Conservation (phyloP, 2,329 filamentous ascomycete genomes). For the Trichoderma simmonsii region DNA sequence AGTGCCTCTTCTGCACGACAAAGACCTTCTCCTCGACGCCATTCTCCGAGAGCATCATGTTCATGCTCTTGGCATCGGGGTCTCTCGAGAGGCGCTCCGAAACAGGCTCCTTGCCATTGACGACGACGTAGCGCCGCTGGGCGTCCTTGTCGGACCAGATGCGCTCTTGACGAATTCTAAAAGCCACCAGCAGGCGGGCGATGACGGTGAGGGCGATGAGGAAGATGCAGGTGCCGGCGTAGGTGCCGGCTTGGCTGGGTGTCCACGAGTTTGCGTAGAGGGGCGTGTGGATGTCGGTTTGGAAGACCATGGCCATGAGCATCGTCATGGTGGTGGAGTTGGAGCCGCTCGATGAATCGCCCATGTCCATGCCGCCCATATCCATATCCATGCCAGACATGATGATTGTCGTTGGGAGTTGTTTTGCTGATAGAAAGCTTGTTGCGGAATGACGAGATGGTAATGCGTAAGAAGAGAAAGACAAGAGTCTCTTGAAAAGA, state of each 20-base stretch:
- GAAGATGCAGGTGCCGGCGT: constrained; percentile 91
- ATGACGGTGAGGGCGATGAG: constrained; percentile 71
- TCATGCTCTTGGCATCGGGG: constrained; percentile 60
- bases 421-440: background rate
- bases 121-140: constrained; percentile 72
- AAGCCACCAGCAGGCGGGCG: constrained; percentile 68
- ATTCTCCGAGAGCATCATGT: constrained; percentile 67
- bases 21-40: constrained; percentile 78
- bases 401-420: constrained; percentile 13
- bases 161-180: constrained; percentile 60
- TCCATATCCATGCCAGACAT: constrained; percentile 23
- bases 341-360: constrained; percentile 16
- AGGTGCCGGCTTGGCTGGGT: constrained; percentile 64
- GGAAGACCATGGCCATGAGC: constrained; percentile 58
- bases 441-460: background rate
- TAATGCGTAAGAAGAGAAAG: background rate
- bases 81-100: constrained; percentile 58
- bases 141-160: constrained; percentile 69
- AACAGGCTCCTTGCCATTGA: constrained; percentile 61
- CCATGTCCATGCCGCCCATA: constrained; percentile 8
- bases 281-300: constrained; percentile 47
- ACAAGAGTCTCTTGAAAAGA: background rate
- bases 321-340: constrained; percentile 20
- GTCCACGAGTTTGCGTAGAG: constrained; percentile 68
- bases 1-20: constrained; percentile 60